A percentile compares a stretch with the other conserved stretches of the same genome.
phyloP scores from a whole-genome alignment of 1,139 yeast genomes.

The Sugiyamaella grinbergsii region DNA sequence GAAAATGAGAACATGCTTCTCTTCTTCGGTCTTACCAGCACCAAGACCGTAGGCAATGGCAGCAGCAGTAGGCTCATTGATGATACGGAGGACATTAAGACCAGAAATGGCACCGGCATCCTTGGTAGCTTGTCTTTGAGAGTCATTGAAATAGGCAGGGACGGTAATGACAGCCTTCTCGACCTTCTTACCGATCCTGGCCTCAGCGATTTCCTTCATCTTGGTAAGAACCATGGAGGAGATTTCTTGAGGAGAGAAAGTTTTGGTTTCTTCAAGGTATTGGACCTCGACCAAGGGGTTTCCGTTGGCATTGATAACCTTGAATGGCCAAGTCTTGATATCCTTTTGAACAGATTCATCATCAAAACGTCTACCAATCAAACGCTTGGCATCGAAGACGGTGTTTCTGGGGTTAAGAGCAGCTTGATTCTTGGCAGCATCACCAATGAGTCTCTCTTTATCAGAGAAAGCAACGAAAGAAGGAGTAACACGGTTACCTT shows the following conservation, averaged over 20 bases:
- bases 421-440: slow-evolving; percentile 99
- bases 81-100: slow-evolving; percentile 92
- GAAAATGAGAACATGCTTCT: slow-evolving; percentile 86
- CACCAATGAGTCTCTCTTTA: slow-evolving; percentile 98
- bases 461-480: slow-evolving; percentile 97
- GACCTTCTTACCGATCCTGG: slow-evolving; percentile 88
- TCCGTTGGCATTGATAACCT: slow-evolving; percentile 81
- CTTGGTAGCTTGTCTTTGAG: slow-evolving; percentile 98
- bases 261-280: slow-evolving; percentile 90
- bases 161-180: slow-evolving; percentile 95
- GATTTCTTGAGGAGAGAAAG: slow-evolving; percentile 96
- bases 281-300: slow-evolving; percentile 91
- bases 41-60: slow-evolving; percentile 98
- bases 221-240: slow-evolving; percentile 95
- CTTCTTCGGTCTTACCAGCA: slow-evolving; percentile 79
- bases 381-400: slow-evolving; percentile 97
- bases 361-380: slow-evolving; percentile 91
- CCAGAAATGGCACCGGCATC: slow-evolving; percentile 99
- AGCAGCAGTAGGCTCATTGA: slow-evolving; percentile 98
- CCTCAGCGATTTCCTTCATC: slow-evolving; percentile 98
- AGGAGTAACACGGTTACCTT: slow-evolving; percentile 99
- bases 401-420: slow-evolving; percentile 96
- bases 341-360: slow-evolving; percentile 93
- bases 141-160: slow-evolving; percentile 97
- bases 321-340: slow-evolving; percentile 97